These are phyloP conservation scores for Rhodotorula mucilaginosa DNA, from an alignment of 1,284 basidiomycete species.

Conservation along the genomic window DNA sequence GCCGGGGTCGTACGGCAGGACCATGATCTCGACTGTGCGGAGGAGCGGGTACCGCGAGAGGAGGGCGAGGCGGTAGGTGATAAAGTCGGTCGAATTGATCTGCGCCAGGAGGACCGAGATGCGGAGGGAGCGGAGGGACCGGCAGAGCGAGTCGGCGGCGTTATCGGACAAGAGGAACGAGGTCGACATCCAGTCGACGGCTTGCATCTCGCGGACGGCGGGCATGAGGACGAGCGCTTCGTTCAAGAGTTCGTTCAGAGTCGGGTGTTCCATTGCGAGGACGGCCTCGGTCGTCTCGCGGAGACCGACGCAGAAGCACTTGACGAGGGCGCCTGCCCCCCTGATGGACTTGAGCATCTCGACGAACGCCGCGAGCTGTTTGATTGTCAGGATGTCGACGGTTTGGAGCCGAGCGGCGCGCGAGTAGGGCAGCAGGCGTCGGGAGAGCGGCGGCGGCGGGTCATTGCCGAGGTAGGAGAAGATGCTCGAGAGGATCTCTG, in stretches of 20 bases:
- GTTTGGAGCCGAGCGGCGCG: neutral
- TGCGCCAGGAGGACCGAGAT: constrained; percentile 2
- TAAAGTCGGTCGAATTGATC: constrained; percentile 21
- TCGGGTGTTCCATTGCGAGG: constrained; percentile 4
- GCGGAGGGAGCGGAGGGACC: constrained; percentile 1
- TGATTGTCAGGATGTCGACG: constrained; percentile 2
- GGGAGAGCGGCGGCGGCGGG: constrained; percentile 4
- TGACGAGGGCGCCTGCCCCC: neutral
- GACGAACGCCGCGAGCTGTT: neutral
- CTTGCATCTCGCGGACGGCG: neutral
- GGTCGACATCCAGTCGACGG: constrained; percentile 7
- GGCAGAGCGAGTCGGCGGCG: neutral
- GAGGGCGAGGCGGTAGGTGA: constrained; percentile 21
- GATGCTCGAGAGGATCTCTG: constrained; percentile 19
- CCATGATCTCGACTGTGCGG: constrained; percentile 12
- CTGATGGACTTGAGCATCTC: neutral
- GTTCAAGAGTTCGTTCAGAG: neutral
- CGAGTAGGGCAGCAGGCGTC: constrained; percentile 16
- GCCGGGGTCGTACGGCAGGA: constrained; percentile 17
- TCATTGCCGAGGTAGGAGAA: constrained; percentile 2
- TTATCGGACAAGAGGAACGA: constrained; percentile 11
- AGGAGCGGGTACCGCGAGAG: constrained; percentile 3
- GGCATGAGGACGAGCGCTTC: constrained; percentile 7
- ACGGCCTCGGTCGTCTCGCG: constrained; percentile 5
- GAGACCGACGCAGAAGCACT: neutral